These are phyloP conservation scores for Cicer bijugum DNA, from an alignment of 306 rosid species.

Conservation along the genomic window DNA sequence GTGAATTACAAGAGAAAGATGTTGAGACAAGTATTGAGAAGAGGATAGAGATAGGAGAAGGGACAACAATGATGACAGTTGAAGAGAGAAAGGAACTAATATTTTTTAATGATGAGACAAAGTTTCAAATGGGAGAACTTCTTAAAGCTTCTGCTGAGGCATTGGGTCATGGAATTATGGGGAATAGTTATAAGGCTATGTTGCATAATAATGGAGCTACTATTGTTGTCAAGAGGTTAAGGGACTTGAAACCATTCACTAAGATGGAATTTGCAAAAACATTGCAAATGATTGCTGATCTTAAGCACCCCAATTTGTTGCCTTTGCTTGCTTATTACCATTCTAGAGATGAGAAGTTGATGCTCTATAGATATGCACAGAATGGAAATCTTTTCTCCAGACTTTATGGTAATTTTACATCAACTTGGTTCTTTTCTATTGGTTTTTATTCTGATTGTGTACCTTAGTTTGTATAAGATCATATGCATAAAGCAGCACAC, in stretches of 20 bases:
- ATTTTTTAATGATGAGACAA: conserved; percentile 50
- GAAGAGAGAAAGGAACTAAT: conserved; percentile 64
- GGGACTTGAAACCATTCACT: conserved; percentile 70
- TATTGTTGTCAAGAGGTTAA: conserved; percentile 74
- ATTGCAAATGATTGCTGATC: conserved; percentile 54
- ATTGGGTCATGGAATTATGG: conserved; percentile 73
- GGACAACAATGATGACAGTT: conserved; percentile 43
- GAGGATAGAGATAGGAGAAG: conserved; percentile 46
- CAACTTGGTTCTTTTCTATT: background rate
- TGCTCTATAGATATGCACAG: conserved; percentile 61
- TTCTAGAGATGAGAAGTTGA: conserved; percentile 66
- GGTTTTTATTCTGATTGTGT: background rate
- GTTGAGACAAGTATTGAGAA: conserved; percentile 36
- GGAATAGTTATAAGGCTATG: conserved; percentile 78
- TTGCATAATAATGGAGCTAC: conserved; percentile 50
- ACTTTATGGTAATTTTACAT: conserved; percentile 61
- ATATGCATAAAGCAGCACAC: no score
- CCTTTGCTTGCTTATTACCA: conserved; percentile 70
- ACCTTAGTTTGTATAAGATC: background rate
- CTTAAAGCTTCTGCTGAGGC: conserved; percentile 84
- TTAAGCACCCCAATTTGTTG: conserved; percentile 64
- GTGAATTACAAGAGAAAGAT: conserved; percentile 7
- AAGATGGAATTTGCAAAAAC: conserved; percentile 58
- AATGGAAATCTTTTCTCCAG: conserved; percentile 69
- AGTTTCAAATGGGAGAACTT: conserved; percentile 68